Evolutionary conservation across 2,329 filamentous ascomycete species (phyloP).

Genomic region (Penicillium sclerotiorum): DNA sequence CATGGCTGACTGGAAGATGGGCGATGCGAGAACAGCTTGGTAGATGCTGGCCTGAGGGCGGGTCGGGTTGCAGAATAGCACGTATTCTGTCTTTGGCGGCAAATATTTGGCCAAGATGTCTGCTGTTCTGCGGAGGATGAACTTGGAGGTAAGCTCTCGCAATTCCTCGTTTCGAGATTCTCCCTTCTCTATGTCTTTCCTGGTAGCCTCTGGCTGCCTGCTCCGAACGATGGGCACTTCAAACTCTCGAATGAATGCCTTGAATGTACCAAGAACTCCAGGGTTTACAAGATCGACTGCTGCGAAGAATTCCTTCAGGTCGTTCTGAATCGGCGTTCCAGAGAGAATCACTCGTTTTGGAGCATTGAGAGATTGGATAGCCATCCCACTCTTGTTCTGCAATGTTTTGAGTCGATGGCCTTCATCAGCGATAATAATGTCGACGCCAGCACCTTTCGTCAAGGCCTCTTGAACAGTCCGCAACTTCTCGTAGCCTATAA

Average conservation of each 20-base stretch:
- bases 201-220: constrained; percentile 64
- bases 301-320: constrained; percentile 67
- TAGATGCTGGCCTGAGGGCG: constrained; percentile 63
- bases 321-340: constrained; percentile 70
- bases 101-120: constrained; percentile 68
- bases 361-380: constrained; percentile 66
- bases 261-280: constrained; percentile 63
- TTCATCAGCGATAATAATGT: constrained; percentile 72
- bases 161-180: constrained; percentile 64
- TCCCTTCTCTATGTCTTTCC: constrained; percentile 65
- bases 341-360: constrained; percentile 65
- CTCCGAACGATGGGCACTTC: constrained; percentile 66
- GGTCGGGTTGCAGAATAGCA: constrained; percentile 67
- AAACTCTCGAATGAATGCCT: constrained; percentile 65
- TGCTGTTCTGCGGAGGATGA: constrained; percentile 67
- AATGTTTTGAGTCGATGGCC: constrained; percentile 69
- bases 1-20: constrained; percentile 63
- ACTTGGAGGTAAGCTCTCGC: constrained; percentile 61
- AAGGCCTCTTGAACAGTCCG: constrained; percentile 67
- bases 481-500: constrained; percentile 73
- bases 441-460: constrained; percentile 63
- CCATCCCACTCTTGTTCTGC: constrained; percentile 68
- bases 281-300: constrained; percentile 72
- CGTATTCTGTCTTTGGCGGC: constrained; percentile 68
- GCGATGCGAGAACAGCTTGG: constrained; percentile 65